These are phyloP conservation scores for Trichoderma oligosporum DNA, from an alignment of 2,329 filamentous ascomycete genomes.

Conservation along the genomic window DNA sequence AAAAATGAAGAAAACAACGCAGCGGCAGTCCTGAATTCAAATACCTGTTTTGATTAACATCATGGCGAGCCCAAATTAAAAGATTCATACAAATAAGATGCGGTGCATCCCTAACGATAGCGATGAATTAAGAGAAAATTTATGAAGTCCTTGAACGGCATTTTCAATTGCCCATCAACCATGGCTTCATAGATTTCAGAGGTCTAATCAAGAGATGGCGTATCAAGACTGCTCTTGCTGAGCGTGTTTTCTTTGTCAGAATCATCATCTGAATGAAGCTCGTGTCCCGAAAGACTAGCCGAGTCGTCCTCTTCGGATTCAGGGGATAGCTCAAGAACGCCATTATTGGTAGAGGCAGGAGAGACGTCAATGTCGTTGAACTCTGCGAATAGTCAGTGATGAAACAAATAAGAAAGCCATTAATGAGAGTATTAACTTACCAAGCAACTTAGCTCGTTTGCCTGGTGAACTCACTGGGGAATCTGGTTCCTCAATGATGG, in stretches of 20 bases:
- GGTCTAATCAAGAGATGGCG: not conserved
- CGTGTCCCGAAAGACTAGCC: not conserved
- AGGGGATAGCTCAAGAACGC: slow-evolving; percentile 3
- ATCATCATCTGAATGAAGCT: not conserved
- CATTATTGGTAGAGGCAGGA: not conserved
- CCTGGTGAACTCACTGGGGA: slow-evolving; percentile 28
- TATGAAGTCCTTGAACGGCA: not conserved
- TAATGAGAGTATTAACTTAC: slow-evolving; percentile 23
- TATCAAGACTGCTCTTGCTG: slow-evolving; percentile 3
- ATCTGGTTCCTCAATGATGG: slow-evolving; percentile 36
- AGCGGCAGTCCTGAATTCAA: not conserved
- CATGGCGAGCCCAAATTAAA: not conserved
- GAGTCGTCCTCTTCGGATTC: slow-evolving; percentile 5
- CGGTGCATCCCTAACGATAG: not conserved
- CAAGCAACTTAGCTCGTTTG: slow-evolving; percentile 28
- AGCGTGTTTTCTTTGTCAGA: slow-evolving; percentile 5
- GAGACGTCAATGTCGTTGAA: slow-evolving; percentile 18
- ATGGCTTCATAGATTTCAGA: not conserved
- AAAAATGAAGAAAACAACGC: not conserved
- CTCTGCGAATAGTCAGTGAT: slow-evolving; percentile 21
- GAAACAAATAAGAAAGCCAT: not conserved
- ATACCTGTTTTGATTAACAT: not conserved
- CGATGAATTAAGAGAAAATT: not conserved
- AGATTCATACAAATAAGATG: not conserved
- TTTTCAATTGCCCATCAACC: not conserved